Evolutionary conservation across 139 green algal genomes (phyloP).

Genomic region (Limnomonas spitsbergensis): DNA sequence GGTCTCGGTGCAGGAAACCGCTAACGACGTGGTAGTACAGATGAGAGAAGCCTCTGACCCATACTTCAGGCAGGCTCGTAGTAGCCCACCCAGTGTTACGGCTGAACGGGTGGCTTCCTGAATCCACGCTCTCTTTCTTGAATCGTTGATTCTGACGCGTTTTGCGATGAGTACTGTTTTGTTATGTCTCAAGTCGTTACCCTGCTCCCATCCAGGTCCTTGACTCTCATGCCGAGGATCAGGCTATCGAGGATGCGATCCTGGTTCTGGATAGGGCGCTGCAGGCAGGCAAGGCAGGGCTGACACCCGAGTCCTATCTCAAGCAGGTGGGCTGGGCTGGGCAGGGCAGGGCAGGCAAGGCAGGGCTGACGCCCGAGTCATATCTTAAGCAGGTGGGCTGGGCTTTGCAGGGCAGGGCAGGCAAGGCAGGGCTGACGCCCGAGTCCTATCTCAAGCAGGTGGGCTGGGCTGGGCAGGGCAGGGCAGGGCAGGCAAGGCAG

Average conservation of each 20-base stretch:
- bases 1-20: too few relatives aligned
- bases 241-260: conserved; percentile 83
- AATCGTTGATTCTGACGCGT: too few relatives aligned
- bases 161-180: too few relatives aligned
- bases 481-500: conserved; percentile 43
- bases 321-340: conserved; percentile 79
- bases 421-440: conserved; percentile 34
- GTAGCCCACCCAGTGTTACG: too few relatives aligned
- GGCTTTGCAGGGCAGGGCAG: conserved; percentile 63
- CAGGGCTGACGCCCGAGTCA: conserved; percentile 48
- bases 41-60: too few relatives aligned
- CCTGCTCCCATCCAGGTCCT: too few relatives aligned
- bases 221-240: conserved; percentile 62
- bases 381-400: conserved; percentile 80
- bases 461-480: conserved; percentile 68
- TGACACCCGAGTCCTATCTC: conserved; percentile 63
- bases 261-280: conserved; percentile 74
- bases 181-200: too few relatives aligned
- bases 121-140: too few relatives aligned
- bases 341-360: conserved; percentile 47
- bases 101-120: too few relatives aligned
- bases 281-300: conserved; percentile 43
- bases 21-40: too few relatives aligned
- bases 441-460: conserved; percentile 81
- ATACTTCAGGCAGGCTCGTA: too few relatives aligned